Evolutionary conservation across 805 yeast species (phyloP), one percentile per base, ranked within the genome.

Genomic region (Schizosaccharomyces octosporus): DNA sequence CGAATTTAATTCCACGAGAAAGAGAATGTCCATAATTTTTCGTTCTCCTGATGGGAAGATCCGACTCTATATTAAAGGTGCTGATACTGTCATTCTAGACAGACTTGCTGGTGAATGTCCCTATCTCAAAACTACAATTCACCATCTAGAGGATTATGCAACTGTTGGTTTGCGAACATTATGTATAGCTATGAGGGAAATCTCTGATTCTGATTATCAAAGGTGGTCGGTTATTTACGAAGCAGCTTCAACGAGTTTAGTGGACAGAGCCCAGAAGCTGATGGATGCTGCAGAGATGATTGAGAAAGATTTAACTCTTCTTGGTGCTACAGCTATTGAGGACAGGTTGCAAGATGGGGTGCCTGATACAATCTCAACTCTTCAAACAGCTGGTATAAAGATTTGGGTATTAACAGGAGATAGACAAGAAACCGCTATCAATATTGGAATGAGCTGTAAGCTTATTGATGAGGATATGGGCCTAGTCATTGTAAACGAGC

Each of bases 381-480:
- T 93, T 62, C 98, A 94, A 70, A 87, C 85, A 62, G 99, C 99
- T 0, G 97, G 97, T 17, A 89, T 94, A 65, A 90, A 88, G 70
- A 81, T 93, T 19, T 93, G 99, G 99, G 97, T 93, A 29, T 75
- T 93, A 60, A 93, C 99, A 1, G 99, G 99, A 67, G 99, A 93
- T 70, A 80, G 96, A 71, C 99, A 94, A 71, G 99, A 93, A 71
- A 93, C 99, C 15, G 99, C 99, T 0, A 85, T 93, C 65, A 93
- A 93, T 70, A 93, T 93, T 69, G 99, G 98, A 64, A 88, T 93
- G 97, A 87, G 96, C 67, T 94, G 98, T 75, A 87, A 86, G 69
- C 76, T 93, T 58, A 73, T 93, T 59, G 83, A 93, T 69, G 99
- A 93, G 71, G 98, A 93, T 68, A 93, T 93, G 99, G 89, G 87